Percentiles rank a stretch among this genome's conserved stretches.
Conservation (phyloP, 805 yeast species). For the Cyberlindnera americana region DNA sequence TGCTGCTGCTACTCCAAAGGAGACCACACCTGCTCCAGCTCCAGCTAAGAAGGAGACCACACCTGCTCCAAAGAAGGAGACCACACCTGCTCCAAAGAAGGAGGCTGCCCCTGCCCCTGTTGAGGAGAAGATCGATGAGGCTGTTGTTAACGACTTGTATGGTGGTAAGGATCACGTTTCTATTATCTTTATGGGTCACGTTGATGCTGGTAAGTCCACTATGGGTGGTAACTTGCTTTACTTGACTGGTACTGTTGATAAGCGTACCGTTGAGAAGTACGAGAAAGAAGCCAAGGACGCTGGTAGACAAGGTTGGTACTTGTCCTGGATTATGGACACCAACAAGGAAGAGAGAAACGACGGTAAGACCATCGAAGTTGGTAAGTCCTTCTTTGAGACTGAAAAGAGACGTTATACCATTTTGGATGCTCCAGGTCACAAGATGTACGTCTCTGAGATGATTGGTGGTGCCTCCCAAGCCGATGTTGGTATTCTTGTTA, state of each 20-base stretch:
- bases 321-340: slow-evolving; percentile 99
- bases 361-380: slow-evolving; percentile 99
- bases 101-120: slow-evolving; percentile 23
- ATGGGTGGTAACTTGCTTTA: slow-evolving; percentile 97
- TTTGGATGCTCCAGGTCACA: slow-evolving; percentile 99
- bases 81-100: slow-evolving; percentile 12
- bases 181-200: slow-evolving; percentile 98
- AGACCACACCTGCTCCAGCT: slow-evolving; percentile 25
- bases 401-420: slow-evolving; percentile 97
- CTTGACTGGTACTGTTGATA: slow-evolving; percentile 95
- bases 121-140: slow-evolving; percentile 80
- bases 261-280: slow-evolving; percentile 96
- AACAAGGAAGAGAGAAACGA: slow-evolving; percentile 98
- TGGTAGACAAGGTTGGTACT: slow-evolving; percentile 99
- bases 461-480: slow-evolving; percentile 99
- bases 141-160: slow-evolving; percentile 85
- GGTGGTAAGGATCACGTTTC: slow-evolving; percentile 98
- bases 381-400: slow-evolving; percentile 96
- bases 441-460: slow-evolving; percentile 98
- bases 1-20: slow-evolving; percentile 20
- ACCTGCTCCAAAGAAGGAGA: slow-evolving; percentile 19
- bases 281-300: slow-evolving; percentile 99
- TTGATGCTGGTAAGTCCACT: slow-evolving; percentile 98
- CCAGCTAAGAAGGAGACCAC: slow-evolving; percentile 9
- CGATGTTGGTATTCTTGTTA: slow-evolving; percentile 95